phyloP scores from a whole-genome alignment of 345 rosid genomes.

The Hibiscus trionum region DNA sequence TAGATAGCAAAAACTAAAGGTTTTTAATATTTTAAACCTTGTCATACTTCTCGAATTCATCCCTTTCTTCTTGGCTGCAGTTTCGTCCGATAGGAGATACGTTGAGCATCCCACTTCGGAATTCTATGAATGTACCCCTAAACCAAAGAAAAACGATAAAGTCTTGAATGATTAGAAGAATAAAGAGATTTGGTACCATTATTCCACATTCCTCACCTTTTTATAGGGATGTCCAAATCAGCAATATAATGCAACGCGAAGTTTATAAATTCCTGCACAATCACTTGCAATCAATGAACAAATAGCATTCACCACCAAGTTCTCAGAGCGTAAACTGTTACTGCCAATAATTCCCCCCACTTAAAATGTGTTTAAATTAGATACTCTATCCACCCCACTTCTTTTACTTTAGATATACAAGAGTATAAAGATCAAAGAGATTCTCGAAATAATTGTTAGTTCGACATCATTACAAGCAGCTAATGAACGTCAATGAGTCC shows the following conservation, averaged over 20 bases:
- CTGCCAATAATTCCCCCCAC: not conserved
- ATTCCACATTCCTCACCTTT: slow-evolving; percentile 44
- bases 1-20: slow-evolving; percentile 2
- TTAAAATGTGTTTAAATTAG: not conserved
- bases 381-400: not conserved
- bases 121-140: slow-evolving; percentile 97
- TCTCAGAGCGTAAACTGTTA: not conserved
- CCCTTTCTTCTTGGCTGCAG: slow-evolving; percentile 99
- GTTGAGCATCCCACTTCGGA: slow-evolving; percentile 93
- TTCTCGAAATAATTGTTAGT: not conserved
- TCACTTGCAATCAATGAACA: slow-evolving; percentile 9
- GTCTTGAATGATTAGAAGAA: slow-evolving; percentile 1
- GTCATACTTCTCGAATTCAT: slow-evolving; percentile 88
- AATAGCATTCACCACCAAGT: not conserved
- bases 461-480: not conserved
- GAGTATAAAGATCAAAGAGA: not conserved
- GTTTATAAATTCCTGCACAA: slow-evolving; percentile 77
- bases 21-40: slow-evolving; percentile 38
- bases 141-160: slow-evolving; percentile 7
- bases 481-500: not conserved
- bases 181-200: not conserved
- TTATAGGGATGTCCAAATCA: slow-evolving; percentile 93
- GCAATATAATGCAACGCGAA: slow-evolving; percentile 86
- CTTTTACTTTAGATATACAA: not conserved
- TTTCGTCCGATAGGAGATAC: slow-evolving; percentile 96